A percentile compares a stretch with the other conserved stretches of the same genome.
Evolutionary conservation across 2,329 filamentous ascomycete species (phyloP).

Genomic region (Hirsutella thompsonii): DNA sequence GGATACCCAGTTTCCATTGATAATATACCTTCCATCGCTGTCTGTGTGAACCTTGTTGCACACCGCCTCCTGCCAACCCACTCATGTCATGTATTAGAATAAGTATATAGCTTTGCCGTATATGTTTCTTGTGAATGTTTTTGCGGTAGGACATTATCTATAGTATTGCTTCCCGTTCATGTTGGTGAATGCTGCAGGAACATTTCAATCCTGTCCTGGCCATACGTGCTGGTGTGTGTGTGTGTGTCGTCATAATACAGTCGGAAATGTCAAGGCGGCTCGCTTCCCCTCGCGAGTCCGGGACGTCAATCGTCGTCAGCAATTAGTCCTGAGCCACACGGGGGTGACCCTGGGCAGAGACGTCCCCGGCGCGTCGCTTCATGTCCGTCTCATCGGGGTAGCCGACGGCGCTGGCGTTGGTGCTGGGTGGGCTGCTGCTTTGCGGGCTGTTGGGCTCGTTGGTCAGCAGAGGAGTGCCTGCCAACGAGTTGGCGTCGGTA

Average conservation of each 20-base stretch:
- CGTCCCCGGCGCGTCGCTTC: constrained; percentile 10
- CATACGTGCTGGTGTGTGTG: not conserved
- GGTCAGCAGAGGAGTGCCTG: constrained; percentile 53
- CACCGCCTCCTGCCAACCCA: not conserved
- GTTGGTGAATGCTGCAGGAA: not conserved
- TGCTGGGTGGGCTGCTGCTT: constrained; percentile 52
- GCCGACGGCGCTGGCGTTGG: constrained; percentile 41
- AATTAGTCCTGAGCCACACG: constrained; percentile 3
- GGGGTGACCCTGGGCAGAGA: constrained; percentile 14
- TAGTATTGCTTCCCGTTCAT: not conserved
- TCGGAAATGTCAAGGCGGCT: not conserved
- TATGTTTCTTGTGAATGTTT: constrained; percentile 5
- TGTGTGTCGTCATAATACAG: constrained; percentile 1
- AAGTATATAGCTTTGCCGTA: constrained; percentile 9
- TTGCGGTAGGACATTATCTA: constrained; percentile 5
- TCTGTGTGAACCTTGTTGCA: not conserved
- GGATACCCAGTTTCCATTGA: not conserved
- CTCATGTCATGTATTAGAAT: constrained; percentile 7
- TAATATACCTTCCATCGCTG: not conserved
- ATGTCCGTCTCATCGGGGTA: constrained; percentile 17
- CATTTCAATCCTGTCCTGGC: not conserved
- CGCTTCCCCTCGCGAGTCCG: too few species aligned
- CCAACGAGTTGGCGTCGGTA: constrained; percentile 36
- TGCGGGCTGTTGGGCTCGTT: constrained; percentile 58
- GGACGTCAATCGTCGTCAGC: not conserved